Evolutionary conservation across 768 basidiomycete genomes (phyloP).

Genomic region (Paxillus rubicundulus): DNA sequence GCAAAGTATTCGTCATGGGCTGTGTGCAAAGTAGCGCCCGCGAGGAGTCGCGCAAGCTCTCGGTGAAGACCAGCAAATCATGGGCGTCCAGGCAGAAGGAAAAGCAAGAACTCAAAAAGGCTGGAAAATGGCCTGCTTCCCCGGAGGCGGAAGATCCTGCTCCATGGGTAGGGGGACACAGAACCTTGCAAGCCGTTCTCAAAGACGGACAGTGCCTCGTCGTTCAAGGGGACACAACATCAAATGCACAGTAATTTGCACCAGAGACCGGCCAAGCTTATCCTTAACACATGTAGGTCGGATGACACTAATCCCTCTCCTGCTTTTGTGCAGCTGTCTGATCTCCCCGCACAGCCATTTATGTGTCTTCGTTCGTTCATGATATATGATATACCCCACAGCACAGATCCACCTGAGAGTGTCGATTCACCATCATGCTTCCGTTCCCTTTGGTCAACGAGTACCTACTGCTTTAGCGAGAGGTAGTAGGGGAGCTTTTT

Average conservation of each 20-base stretch:
- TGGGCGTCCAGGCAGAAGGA: constrained; percentile 2
- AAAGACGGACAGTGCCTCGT: constrained; percentile 25
- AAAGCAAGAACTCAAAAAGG: neutral
- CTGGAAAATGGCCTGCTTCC: constrained; percentile 1
- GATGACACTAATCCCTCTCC: neutral
- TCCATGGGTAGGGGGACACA: constrained; percentile 30
- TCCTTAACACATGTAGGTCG: neutral
- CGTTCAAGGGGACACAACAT: constrained; percentile 5
- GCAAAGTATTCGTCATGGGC: constrained; percentile 9
- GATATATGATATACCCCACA: neutral
- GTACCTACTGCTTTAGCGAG: neutral
- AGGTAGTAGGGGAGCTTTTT: too few species aligned
- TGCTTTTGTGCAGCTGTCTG: neutral
- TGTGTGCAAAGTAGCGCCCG: constrained; percentile 12
- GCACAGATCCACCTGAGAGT: neutral
- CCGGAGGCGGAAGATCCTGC: constrained; percentile 12
- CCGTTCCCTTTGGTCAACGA: neutral
- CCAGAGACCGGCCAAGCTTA: neutral
- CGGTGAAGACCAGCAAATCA: neutral
- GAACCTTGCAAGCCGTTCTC: constrained; percentile 24
- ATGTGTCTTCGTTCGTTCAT: neutral
- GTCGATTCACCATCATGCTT: neutral
- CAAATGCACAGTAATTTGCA: neutral
- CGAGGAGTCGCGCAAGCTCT: neutral
- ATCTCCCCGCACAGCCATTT: neutral